Conservation (phyloP, 495 filamentous ascomycete genomes). For the Aspergillus cristatus region DNA sequence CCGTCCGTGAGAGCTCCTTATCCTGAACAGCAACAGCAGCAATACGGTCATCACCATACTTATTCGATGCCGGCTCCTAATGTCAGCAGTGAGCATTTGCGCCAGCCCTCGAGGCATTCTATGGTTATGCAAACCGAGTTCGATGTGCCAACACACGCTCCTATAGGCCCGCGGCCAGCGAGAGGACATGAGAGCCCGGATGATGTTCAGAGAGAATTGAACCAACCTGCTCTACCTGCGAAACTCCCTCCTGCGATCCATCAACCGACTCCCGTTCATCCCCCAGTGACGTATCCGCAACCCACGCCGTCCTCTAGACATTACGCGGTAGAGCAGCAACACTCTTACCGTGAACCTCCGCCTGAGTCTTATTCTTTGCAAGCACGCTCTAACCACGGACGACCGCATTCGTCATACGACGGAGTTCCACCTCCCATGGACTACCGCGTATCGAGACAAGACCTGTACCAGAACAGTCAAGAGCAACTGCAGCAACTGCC, state of each 20-base stretch:
- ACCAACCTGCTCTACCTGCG: slow-evolving; percentile 5
- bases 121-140: slow-evolving; percentile 9
- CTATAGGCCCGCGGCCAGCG: slow-evolving; percentile 10
- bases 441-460: slow-evolving; percentile 17
- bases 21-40: slow-evolving; percentile 17
- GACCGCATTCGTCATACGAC: slow-evolving; percentile 23
- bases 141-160: slow-evolving; percentile 15
- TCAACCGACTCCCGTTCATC: slow-evolving; percentile 10
- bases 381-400: slow-evolving; percentile 10
- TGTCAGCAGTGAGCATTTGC: slow-evolving; percentile 9
- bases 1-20: slow-evolving; percentile 11
- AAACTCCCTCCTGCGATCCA: neutral
- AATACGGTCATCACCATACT: slow-evolving; percentile 9
- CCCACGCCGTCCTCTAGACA: slow-evolving; percentile 7
- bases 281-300: slow-evolving; percentile 3
- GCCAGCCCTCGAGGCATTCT: slow-evolving; percentile 13
- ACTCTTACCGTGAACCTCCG: slow-evolving; percentile 12
- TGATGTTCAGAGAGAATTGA: slow-evolving; percentile 24
- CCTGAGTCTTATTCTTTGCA: slow-evolving; percentile 7
- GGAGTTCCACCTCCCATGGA: slow-evolving; percentile 18
- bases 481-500: slow-evolving; percentile 8
- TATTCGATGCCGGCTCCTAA: slow-evolving; percentile 11
- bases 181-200: slow-evolving; percentile 23
- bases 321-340: slow-evolving; percentile 15
- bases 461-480: slow-evolving; percentile 5